Percentiles rank a stretch among this genome's conserved stretches.
These are phyloP conservation scores for Camellia oleifera DNA, from an alignment of 179 eudicot species.

Conservation along the genomic window DNA sequence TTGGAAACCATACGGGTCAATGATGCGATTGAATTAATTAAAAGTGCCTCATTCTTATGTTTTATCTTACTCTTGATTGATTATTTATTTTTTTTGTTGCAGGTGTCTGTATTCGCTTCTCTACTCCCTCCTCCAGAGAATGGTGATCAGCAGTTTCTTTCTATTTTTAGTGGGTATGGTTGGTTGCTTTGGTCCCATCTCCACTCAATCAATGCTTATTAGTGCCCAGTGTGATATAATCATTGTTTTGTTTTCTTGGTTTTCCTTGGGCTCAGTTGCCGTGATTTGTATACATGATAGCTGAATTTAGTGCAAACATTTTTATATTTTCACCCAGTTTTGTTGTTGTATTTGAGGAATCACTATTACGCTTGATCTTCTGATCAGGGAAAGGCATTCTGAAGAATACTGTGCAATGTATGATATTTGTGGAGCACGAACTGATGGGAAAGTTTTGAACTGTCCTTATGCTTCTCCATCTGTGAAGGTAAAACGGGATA, in stretches of 20 bases:
- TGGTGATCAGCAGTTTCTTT: slow-evolving; percentile 32
- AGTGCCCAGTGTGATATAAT: background rate
- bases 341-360: slow-evolving; percentile 10
- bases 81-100: slow-evolving; percentile 18
- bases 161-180: slow-evolving; percentile 48
- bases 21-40: background rate
- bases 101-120: slow-evolving; percentile 37
- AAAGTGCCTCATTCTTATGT: background rate
- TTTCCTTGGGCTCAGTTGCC: background rate
- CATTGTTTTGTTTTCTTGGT: background rate
- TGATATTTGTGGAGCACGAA: slow-evolving; percentile 83
- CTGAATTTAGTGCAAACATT: background rate
- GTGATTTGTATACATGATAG: background rate
- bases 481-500: slow-evolving; percentile 58
- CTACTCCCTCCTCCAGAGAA: slow-evolving; percentile 27
- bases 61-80: background rate
- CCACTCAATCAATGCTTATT: background rate
- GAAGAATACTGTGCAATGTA: slow-evolving; percentile 85
- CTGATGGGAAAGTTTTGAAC: slow-evolving; percentile 82
- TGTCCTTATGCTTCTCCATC: slow-evolving; percentile 80
- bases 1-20: background rate
- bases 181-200: background rate
- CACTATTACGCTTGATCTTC: slow-evolving; percentile 16
- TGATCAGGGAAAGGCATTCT: slow-evolving; percentile 58
- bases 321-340: background rate